Evolutionary conservation across 139 green algal genomes (phyloP), one percentile per base, ranked within the genome.

Genomic region (Ulvella scutata): DNA sequence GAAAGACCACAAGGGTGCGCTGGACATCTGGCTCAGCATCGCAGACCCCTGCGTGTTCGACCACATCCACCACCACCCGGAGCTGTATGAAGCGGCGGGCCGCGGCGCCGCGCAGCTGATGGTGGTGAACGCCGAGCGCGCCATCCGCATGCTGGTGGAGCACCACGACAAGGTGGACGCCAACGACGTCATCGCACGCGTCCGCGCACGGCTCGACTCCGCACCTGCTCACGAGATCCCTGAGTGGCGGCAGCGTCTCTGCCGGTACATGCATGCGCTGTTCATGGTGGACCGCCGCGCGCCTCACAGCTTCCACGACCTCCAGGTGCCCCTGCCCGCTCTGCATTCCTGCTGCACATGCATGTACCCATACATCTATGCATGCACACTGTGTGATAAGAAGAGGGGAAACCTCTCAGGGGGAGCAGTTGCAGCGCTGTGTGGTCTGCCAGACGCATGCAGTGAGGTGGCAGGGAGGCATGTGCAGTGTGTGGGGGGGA

Each of bases 191-290:
- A 33, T 61, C 29, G 79, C 44, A 38, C 6, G 34, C 6, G 17
- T 43, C 0, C 26, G 17, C 2, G 51, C 51, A 29, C 51, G 33
- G 51, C 7, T 7, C n/a, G n/a, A 26, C 17, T n/a, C 51, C 9
- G 51, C 51, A 29, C 37, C 72, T 3, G 40, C 37, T 13, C 51
- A 79, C 28, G 77, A 77, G 43, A 39, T 37, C 31, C 76, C 61
- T 37, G 29, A 60, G 4, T 92, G 83, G 89, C 77, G 81, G 33
- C 79, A 72, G 10, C 74, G 84, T 29, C 79, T 94, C 80, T 86
- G 88, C 77, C 37, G 78, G 3, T 96, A 96, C 86, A 80, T 96
- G 60, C 76, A 90, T 36, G 77, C 62, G 23, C 79, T 94, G 13
- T 89, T 90, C 73, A 62, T 77, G 73, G 77, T 61, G 28, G 29